Percentiles rank a stretch among this genome's conserved stretches.
Evolutionary conservation across 352 stramenopile genomes (phyloP).

Genomic region (Phytophthora nicotianae): DNA sequence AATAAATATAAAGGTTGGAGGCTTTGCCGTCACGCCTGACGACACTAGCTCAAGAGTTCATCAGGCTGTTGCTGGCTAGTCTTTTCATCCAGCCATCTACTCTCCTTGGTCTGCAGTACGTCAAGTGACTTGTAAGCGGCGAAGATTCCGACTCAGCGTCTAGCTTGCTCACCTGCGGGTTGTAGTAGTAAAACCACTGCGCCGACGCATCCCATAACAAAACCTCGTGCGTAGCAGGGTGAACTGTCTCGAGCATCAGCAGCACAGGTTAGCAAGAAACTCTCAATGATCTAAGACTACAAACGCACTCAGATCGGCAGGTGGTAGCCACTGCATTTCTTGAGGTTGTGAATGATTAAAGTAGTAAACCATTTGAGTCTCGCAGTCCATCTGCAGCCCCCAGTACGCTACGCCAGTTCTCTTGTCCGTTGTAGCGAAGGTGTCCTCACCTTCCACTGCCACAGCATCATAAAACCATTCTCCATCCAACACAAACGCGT

Average conservation of each 20-base stretch:
- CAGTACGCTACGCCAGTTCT: background rate
- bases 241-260: constrained; percentile 9
- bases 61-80: constrained; percentile 7
- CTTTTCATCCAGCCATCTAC: constrained; percentile 20
- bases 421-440: background rate
- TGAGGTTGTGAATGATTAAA: constrained; percentile 16
- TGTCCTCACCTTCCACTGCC: constrained; percentile 6
- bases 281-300: background rate
- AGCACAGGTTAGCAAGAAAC: background rate
- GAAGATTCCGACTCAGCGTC: background rate
- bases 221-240: constrained; percentile 23
- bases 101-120: constrained; percentile 14
- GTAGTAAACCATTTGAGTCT: constrained; percentile 17
- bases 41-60: background rate
- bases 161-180: constrained; percentile 15
- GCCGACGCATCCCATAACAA: constrained; percentile 23
- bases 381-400: constrained; percentile 20
- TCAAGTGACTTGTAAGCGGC: background rate
- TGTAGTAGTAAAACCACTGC: constrained; percentile 30
- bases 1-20: constrained; percentile 31
- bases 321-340: constrained; percentile 22
- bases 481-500: constrained; percentile 24
- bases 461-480: constrained; percentile 27
- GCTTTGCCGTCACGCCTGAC: constrained; percentile 4
- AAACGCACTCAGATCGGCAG: constrained; percentile 14